A percentile compares a stretch with the other conserved stretches of the same genome.
Conservation (phyloP, 371 early-diverging fungal species). For the Haplosporangium sp. region DNA sequence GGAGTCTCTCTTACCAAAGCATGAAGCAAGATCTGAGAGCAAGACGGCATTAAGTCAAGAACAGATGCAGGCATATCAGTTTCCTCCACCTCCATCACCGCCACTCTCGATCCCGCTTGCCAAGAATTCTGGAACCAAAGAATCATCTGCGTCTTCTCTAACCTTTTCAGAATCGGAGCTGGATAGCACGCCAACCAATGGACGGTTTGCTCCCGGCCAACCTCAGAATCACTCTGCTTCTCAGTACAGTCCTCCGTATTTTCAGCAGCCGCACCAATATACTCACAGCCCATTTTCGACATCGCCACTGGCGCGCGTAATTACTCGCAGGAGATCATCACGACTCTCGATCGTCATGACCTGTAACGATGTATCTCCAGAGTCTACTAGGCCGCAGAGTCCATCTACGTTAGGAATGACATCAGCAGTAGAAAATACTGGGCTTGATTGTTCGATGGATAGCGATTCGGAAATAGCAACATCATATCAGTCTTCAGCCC, state of each 20-base stretch:
- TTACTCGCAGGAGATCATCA: conserved; percentile 45
- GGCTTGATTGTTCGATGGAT: conserved; percentile 8
- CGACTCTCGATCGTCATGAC: conserved; percentile 50
- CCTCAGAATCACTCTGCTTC: conserved; percentile 3
- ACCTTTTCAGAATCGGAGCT: conserved; percentile 1
- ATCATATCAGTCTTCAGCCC: conserved; percentile 16
- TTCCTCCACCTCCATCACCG: conserved; percentile 40
- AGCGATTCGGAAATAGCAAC: conserved; percentile 11
- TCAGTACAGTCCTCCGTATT: conserved; percentile 21
- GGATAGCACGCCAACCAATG: neutral
- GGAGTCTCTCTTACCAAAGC: conserved; percentile 26
- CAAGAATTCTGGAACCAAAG: conserved; percentile 2
- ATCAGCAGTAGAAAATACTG: conserved; percentile 6
- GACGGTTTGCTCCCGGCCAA: conserved; percentile 1
- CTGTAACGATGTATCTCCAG: conserved; percentile 44
- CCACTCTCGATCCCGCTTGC: conserved; percentile 40
- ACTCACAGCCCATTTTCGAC: conserved; percentile 37
- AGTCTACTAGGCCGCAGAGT: conserved; percentile 25
- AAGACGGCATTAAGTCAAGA: conserved; percentile 3
- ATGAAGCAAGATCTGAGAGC: neutral
- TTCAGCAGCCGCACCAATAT: conserved; percentile 21
- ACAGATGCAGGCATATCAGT: conserved; percentile 23
- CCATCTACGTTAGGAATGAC: conserved; percentile 1
- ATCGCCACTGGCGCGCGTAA: conserved; percentile 43
- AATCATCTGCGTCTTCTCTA: neutral